Evolutionary conservation across 768 basidiomycete species (phyloP), one percentile per base, ranked within the genome.

Genomic region (Boletus rubescentipes): DNA sequence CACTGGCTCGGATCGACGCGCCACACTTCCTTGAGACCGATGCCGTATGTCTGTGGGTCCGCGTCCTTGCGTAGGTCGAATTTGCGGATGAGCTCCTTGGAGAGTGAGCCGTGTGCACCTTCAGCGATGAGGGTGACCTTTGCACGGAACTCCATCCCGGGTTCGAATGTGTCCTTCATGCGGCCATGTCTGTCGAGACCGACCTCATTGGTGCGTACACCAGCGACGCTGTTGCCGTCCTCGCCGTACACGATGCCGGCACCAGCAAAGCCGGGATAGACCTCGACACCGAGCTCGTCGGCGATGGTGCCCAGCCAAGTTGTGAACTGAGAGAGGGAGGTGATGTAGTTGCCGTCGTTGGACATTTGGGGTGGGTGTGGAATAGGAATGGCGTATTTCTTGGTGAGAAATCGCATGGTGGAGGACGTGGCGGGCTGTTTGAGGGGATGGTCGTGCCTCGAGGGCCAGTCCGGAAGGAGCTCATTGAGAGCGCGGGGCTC

Each of bases 21-120:
- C 97, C 97, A 98, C 2, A 98, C 93, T 70, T 99, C 96, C 77
- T 99, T 98, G 47, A 98, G 75, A 4, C 97, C 97, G 52, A 99
- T 84, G 0, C 89, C 97, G 62, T 98, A 98, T 4, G 96, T 98
- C 75, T 98, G 97, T 2, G 89, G 88, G 70, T 96, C 87, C 2
- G 72, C 67, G 18, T 75, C 54, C 64, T 72, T 82, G 58, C 93
- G 75, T 10, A 98, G 76, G 46, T 85, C 75, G 72, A 94, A 96
- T 61, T 83, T 80, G 20, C 78, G 76, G 52, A 91, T 83, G 4
- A 86, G 82, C 48, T 85, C 78, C 70, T 98, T 96, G 4, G 89
- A 84, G 12, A 98, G 78, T 7, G 87, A 90, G 0, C 97, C 97
- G 57, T 98, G 96, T 3, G 94, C 93, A 36, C 96, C 97, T 70